These are phyloP conservation scores for Fusarium sp. DNA, from an alignment of 2,329 filamentous ascomycete genomes.

Conservation along the genomic window DNA sequence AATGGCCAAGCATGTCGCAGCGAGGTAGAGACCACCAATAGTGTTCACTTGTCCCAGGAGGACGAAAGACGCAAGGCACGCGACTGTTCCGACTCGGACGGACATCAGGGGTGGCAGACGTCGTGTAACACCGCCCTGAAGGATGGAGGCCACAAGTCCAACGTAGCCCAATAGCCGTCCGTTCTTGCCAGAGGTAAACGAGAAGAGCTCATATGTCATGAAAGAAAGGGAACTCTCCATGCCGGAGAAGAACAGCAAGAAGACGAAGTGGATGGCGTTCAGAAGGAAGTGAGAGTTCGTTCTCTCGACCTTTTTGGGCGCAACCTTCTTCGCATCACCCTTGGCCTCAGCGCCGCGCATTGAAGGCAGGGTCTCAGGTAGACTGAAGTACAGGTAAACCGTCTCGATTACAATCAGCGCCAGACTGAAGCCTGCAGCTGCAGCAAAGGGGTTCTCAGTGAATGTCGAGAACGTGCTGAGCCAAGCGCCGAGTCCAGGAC, in stretches of 20 bases:
- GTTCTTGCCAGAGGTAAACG: conserved; percentile 81
- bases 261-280: conserved; percentile 87
- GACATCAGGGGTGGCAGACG: conserved; percentile 84
- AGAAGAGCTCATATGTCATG: conserved; percentile 95
- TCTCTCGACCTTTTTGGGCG: conserved; percentile 56
- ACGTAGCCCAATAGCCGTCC: conserved; percentile 90
- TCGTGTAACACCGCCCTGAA: conserved; percentile 92
- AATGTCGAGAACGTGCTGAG: conserved; percentile 82
- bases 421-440: conserved; percentile 89
- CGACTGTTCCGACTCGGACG: conserved; percentile 81
- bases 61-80: conserved; percentile 83
- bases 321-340: conserved; percentile 24
- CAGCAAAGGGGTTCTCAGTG: conserved; percentile 91
- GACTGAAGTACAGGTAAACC: conserved; percentile 81
- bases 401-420: conserved; percentile 89
- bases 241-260: conserved; percentile 96
- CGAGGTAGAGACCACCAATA: conserved; percentile 78
- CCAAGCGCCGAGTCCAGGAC: conserved; percentile 89
- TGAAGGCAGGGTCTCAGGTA: conserved; percentile 87
- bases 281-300: conserved; percentile 88
- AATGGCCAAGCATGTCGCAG: conserved; percentile 85
- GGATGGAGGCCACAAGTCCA: conserved; percentile 88
- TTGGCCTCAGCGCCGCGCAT: conserved; percentile 55
- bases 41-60: conserved; percentile 78
- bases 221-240: conserved; percentile 99